These are phyloP conservation scores for Aspergillus sojae DNA, from an alignment of 2,329 filamentous ascomycete genomes.

Conservation along the genomic window DNA sequence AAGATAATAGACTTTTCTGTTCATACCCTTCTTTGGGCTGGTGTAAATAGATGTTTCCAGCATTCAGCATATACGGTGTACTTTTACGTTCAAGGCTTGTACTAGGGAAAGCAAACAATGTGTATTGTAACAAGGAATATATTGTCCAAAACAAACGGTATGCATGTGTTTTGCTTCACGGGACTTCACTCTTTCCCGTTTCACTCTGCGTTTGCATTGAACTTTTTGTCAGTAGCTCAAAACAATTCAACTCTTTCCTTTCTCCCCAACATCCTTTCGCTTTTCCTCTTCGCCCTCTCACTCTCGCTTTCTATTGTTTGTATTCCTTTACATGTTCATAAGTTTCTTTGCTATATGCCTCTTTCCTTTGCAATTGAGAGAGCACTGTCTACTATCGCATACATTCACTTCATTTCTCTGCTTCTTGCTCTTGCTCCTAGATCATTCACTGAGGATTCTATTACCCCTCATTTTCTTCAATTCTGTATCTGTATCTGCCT, in stretches of 20 bases:
- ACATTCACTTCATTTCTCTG: background rate
- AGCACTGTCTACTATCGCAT: background rate
- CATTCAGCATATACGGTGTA: background rate
- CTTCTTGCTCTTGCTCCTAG: background rate
- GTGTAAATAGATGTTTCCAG: background rate
- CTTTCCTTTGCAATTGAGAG: background rate
- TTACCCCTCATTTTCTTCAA: no score
- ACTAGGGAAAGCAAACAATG: background rate
- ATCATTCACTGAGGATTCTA: background rate
- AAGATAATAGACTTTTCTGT: constrained; percentile 14
- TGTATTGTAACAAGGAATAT: background rate
- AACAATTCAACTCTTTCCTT: background rate
- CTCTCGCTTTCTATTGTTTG: background rate
- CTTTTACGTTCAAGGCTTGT: background rate
- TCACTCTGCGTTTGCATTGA: background rate
- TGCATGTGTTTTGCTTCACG: background rate
- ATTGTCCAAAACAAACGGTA: background rate
- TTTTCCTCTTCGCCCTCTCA: background rate
- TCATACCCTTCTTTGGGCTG: background rate
- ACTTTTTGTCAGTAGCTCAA: background rate
- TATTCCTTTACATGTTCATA: background rate
- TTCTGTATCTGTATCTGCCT: background rate
- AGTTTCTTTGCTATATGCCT: background rate
- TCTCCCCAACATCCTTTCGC: background rate
- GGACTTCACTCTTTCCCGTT: background rate